Evolutionary conservation across 2,329 filamentous ascomycete genomes (phyloP).

Genomic region (Cytospora leucostoma): DNA sequence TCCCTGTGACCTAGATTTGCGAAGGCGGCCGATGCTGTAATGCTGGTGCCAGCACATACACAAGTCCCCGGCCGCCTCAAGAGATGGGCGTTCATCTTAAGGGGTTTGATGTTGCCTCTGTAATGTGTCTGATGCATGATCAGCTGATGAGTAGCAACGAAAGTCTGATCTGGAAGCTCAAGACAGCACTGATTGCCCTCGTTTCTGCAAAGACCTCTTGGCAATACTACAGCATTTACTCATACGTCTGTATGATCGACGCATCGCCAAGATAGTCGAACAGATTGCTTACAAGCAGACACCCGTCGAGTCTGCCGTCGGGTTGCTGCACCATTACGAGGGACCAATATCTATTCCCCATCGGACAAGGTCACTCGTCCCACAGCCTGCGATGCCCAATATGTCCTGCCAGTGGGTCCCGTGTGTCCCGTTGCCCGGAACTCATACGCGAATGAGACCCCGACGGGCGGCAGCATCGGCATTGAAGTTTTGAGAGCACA

Average conservation of each 20-base stretch:
- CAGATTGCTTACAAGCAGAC: not conserved
- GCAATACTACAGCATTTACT: not conserved
- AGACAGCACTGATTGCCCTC: not conserved
- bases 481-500: slow-evolving; percentile 2
- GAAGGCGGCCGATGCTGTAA: not conserved
- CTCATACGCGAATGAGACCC: slow-evolving; percentile 19
- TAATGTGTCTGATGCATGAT: not conserved
- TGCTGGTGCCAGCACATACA: not conserved
- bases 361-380: not conserved
- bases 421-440: slow-evolving; percentile 1
- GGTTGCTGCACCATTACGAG: not conserved
- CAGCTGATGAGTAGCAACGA: not conserved
- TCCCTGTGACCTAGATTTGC: not conserved
- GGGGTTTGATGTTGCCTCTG: not conserved
- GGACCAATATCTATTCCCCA: not conserved
- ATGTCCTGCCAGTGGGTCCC: slow-evolving; percentile 1
- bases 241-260: not conserved
- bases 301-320: not conserved
- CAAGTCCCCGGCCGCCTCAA: not conserved
- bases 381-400: slow-evolving; percentile 8
- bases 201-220: not conserved
- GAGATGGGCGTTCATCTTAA: not conserved
- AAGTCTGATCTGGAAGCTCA: not conserved
- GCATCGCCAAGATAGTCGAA: not conserved
- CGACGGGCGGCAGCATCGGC: slow-evolving; percentile 19